Percentiles rank a stretch among this genome's conserved stretches.
Conservation (phyloP, 352 stramenopile genomes). For the Elongisporangium undulatum region DNA sequence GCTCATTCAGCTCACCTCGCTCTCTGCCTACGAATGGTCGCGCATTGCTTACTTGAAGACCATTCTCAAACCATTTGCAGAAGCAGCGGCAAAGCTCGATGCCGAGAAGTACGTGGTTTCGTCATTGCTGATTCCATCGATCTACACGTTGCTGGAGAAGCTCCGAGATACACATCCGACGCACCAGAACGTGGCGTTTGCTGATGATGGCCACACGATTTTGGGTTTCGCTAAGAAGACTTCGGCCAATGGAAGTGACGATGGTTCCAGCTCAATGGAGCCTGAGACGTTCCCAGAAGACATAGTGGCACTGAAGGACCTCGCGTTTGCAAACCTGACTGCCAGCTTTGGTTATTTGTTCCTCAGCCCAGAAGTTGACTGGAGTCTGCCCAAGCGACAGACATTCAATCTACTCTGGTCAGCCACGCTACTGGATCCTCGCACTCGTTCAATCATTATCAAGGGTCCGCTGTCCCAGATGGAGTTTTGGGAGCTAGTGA, state of each 20-base stretch:
- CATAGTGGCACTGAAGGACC: constrained; percentile 52
- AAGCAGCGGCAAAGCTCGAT: constrained; percentile 54
- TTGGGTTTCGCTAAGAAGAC: constrained; percentile 1
- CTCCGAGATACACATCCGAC: constrained; percentile 23
- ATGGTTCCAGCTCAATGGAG: constrained; percentile 6
- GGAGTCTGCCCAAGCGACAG: constrained; percentile 32
- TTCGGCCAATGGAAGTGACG: constrained; percentile 6
- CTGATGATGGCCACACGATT: constrained; percentile 1
- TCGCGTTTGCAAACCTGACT: constrained; percentile 49
- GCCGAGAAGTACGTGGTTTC: constrained; percentile 54
- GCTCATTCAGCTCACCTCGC: constrained; percentile 51
- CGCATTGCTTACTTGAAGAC: constrained; percentile 51
- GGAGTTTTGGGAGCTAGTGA: constrained; percentile 72
- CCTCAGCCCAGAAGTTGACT: constrained; percentile 28
- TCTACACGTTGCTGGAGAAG: constrained; percentile 67
- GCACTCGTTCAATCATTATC: constrained; percentile 72
- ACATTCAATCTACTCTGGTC: constrained; percentile 70
- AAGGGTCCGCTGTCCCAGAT: constrained; percentile 52
- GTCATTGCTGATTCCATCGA: constrained; percentile 62
- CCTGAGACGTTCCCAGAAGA: constrained; percentile 46
- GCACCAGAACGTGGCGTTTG: not conserved
- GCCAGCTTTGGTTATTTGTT: constrained; percentile 62
- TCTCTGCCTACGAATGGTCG: constrained; percentile 73
- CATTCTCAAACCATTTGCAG: constrained; percentile 64
- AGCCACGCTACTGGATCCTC: constrained; percentile 65